phyloP scores from a whole-genome alignment of 2,329 filamentous ascomycete genomes.

The Alternaria triticina region DNA sequence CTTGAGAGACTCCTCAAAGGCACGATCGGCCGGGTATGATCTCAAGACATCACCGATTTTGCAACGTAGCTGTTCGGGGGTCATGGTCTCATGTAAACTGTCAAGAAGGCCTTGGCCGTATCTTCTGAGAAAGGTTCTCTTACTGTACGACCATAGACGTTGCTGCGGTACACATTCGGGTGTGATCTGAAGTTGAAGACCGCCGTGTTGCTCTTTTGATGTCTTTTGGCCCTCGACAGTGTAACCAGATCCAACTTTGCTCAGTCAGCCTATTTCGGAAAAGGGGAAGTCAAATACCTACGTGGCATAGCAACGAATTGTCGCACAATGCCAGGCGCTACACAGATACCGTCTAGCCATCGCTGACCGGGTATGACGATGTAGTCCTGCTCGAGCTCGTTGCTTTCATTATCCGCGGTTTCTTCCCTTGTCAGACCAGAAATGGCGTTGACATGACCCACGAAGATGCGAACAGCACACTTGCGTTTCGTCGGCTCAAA shows the following conservation, averaged over 20 bases:
- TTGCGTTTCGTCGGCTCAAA: not conserved
- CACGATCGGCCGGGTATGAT: too few relatives aligned
- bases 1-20: too few relatives aligned
- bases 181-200: not conserved
- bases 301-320: not conserved
- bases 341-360: not conserved
- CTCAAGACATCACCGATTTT: too few relatives aligned
- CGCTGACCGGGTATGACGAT: not conserved
- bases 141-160: not conserved
- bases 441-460: not conserved
- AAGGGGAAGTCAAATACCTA: too few relatives aligned
- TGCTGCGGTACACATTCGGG: not conserved
- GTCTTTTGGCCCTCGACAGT: not conserved
- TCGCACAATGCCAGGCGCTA: not conserved
- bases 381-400: not conserved
- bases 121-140: too few relatives aligned
- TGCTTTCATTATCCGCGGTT: rapidly evolving
- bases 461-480: not conserved
- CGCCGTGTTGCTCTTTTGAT: not conserved
- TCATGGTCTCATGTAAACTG: too few relatives aligned
- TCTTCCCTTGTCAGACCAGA: not conserved
- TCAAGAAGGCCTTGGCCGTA: too few relatives aligned
- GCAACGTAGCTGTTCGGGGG: too few relatives aligned
- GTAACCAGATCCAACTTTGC: not conserved
- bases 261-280: too few relatives aligned